Evolutionary conservation across 208 protist species (phyloP), one percentile per base, ranked within the genome.

Genomic region (Leishmania lainsoni): DNA sequence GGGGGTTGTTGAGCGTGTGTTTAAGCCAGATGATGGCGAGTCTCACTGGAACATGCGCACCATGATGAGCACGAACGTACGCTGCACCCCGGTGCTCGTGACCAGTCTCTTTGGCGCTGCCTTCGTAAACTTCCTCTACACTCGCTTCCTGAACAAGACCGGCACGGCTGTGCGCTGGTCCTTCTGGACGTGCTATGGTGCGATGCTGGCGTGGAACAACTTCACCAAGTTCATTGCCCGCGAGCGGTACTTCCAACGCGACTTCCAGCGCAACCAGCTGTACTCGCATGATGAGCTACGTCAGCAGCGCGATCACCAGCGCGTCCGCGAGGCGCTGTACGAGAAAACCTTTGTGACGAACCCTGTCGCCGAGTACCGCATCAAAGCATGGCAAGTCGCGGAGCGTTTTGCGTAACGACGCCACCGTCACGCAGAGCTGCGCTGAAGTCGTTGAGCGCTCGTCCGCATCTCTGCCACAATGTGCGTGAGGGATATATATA

Each of bases 361-460:
- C 81, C 92, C 94, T 0, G 83, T 97, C 6, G 92, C 94, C 5
- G 90, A 97, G 86, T 97, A 93, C 81, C 90, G 94, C 68, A 87
- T 97, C 52, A 97, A 97, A 90, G 87, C 90, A 35, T 97, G 94
- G 94, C 94, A 97, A 86, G 92, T 95, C 56, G 91, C 92, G 22
- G 91, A 97, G 76, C 90, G 94, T 75, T 95, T 95, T 82, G 91
- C 92, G 16, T 97, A 91, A 85, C 17, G 52, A 6, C 1, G 77
- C 49, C 8, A 45, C 48, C 49, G 14, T n/a, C 0, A 32, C 5
- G 29, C 9, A 26, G 35, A 5, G 42, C 51, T 52, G n/a, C 65
- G n/a, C 26, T 51, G 74, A 32, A 17, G 5, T 32, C 45, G 1
- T 26, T 51, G 20, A 77, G 22, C 5, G 45, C 6, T 35, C 5